phyloP scores from a whole-genome alignment of 345 rosid genomes.

The Syzygium jambos region DNA sequence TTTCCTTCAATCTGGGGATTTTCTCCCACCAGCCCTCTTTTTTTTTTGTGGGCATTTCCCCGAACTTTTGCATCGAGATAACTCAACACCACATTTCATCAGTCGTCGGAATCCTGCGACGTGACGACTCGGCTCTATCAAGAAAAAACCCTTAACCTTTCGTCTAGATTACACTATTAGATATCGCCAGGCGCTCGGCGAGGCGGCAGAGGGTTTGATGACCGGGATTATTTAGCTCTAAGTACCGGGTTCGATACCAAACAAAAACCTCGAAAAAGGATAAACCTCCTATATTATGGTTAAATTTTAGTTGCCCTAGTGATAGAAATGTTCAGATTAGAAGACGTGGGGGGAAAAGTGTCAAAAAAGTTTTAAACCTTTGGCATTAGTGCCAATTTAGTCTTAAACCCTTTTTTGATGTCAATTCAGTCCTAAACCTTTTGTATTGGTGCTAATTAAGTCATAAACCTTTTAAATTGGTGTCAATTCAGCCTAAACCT shows the following conservation, averaged over 20 bases:
- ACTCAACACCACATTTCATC: fast-evolving
- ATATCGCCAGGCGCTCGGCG: not conserved
- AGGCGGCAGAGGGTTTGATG: fast-evolving
- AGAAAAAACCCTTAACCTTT: not conserved
- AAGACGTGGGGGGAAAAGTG: no score
- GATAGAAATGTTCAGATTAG: not conserved
- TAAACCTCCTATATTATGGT: no score
- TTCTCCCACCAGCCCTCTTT: not conserved
- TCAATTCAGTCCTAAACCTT: no score
- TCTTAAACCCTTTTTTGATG: no score
- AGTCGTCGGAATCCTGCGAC: fast-evolving
- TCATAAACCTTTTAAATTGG: no score
- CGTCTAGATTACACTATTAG: not conserved
- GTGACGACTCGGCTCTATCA: not conserved
- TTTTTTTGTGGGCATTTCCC: not conserved
- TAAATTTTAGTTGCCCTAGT: not conserved
- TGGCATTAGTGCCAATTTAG: no score
- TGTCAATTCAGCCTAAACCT: no score
- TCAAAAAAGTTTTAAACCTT: no score
- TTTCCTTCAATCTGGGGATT: not conserved
- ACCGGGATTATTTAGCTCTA: fast-evolving
- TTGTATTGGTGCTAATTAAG: no score
- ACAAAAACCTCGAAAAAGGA: not conserved
- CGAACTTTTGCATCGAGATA: not conserved
- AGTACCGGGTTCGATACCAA: not conserved